A percentile compares a stretch with the other conserved stretches of the same genome.
These are phyloP conservation scores for Solanum pennellii DNA, from an alignment of 257 asterid genomes.

Conservation along the genomic window DNA sequence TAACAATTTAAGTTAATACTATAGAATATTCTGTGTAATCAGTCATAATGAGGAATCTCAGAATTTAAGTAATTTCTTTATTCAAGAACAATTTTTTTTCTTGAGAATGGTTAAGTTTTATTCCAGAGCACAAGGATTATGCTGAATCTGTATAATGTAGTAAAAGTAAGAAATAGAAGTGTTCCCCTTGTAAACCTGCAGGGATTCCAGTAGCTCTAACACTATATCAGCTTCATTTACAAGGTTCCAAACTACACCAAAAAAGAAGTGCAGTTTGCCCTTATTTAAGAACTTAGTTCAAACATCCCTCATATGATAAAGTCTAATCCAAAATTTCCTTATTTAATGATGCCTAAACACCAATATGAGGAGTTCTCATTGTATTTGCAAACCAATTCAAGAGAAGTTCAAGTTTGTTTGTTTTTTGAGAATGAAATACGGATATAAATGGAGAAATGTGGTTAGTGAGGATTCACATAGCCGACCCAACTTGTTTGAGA, in stretches of 20 bases:
- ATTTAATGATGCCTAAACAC: background rate
- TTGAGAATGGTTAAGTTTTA: background rate
- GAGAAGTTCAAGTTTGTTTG: background rate
- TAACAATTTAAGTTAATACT: background rate
- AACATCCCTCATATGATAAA: background rate
- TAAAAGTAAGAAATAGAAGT: background rate
- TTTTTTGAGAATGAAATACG: background rate
- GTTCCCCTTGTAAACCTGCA: background rate
- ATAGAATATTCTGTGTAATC: background rate
- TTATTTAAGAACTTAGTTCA: background rate
- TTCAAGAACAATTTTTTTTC: background rate
- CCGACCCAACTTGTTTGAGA: background rate
- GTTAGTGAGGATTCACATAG: background rate
- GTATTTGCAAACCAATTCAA: background rate
- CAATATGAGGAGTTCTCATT: background rate
- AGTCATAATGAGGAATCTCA: background rate
- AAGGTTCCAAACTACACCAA: background rate
- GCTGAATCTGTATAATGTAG: background rate
- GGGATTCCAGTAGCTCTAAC: background rate
- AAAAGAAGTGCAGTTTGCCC: background rate
- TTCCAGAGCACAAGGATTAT: background rate
- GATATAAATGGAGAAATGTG: background rate
- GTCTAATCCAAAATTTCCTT: background rate
- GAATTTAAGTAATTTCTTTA: background rate
- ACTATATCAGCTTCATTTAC: background rate